A percentile compares a stretch with the other conserved stretches of the same genome.
Evolutionary conservation across 768 basidiomycete species (phyloP).

Genomic region (Pleurotus djamor): DNA sequence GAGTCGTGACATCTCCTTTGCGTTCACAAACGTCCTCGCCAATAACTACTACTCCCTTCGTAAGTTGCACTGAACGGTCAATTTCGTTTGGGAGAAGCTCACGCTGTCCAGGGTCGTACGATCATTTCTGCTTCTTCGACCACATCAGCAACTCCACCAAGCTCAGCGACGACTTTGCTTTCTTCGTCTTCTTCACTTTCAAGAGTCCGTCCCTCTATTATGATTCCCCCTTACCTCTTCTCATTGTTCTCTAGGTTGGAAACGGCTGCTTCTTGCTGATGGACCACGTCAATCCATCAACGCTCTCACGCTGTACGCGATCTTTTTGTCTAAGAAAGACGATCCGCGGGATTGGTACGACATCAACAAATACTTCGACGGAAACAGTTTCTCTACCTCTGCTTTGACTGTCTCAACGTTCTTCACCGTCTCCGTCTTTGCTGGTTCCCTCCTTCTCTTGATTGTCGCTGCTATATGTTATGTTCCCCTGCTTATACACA

Average conservation of each 20-base stretch:
- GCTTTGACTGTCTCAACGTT: constrained; percentile 85
- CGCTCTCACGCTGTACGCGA: constrained; percentile 92
- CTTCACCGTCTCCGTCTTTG: constrained; percentile 88
- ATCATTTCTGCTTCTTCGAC: constrained; percentile 98
- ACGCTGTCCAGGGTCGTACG: constrained; percentile 71
- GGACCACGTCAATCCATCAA: constrained; percentile 98
- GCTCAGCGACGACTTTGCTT: constrained; percentile 95
- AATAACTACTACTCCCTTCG: constrained; percentile 96
- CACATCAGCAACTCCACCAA: constrained; percentile 96
- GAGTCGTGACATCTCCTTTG: constrained; percentile 95
- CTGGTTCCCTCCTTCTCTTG: constrained; percentile 78
- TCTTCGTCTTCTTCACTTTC: constrained; percentile 99
- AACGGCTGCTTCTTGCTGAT: constrained; percentile 70
- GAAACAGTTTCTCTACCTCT: constrained; percentile 75
- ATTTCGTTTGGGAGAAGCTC: constrained; percentile 7
- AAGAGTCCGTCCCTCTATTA: constrained; percentile 64
- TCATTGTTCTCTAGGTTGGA: constrained; percentile 32
- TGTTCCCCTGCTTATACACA: constrained; percentile 92
- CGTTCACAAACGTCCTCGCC: constrained; percentile 97
- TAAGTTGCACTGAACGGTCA: constrained; percentile 35
- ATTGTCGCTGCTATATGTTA: constrained; percentile 86
- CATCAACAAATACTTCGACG: constrained; percentile 74
- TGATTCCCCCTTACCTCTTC: neutral
- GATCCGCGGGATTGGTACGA: constrained; percentile 59
- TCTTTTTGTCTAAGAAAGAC: constrained; percentile 61